A percentile compares a stretch with the other conserved stretches of the same genome.
Conservation (phyloP, 164 flowering plant species). For the Santalum album region DNA sequence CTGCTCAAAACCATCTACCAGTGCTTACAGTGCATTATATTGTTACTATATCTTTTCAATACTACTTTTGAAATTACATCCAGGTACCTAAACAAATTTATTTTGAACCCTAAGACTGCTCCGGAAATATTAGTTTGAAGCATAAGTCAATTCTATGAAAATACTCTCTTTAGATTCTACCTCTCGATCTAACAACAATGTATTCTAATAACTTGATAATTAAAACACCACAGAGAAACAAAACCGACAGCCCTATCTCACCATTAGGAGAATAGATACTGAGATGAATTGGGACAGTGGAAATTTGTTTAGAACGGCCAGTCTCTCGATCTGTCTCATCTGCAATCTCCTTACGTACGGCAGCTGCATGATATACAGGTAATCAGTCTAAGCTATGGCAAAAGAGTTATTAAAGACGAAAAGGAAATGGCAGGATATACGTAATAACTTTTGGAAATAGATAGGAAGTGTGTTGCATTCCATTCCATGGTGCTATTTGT, state of each 20-base stretch:
- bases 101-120: too few species aligned
- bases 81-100: too few species aligned
- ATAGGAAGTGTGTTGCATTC: too few species aligned
- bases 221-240: neutral
- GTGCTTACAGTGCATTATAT: too few species aligned
- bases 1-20: too few species aligned
- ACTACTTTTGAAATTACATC: too few species aligned
- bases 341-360: slow-evolving; percentile 5
- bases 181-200: neutral
- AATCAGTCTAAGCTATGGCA: too few species aligned
- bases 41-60: too few species aligned
- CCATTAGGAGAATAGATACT: slow-evolving; percentile 4
- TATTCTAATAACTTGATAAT: neutral
- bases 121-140: too few species aligned
- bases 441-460: too few species aligned
- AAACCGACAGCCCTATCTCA: neutral
- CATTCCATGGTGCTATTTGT: too few species aligned
- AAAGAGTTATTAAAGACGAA: neutral
- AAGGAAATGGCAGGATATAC: neutral
- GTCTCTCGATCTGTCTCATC: slow-evolving; percentile 6
- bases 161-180: neutral
- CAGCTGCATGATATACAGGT: neutral
- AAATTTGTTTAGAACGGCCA: slow-evolving; percentile 1
- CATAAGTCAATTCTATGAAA: neutral
- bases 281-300: slow-evolving; percentile 5